Conservation (phyloP, 116 monocot genomes). For the Thalassia testudinum region DNA sequence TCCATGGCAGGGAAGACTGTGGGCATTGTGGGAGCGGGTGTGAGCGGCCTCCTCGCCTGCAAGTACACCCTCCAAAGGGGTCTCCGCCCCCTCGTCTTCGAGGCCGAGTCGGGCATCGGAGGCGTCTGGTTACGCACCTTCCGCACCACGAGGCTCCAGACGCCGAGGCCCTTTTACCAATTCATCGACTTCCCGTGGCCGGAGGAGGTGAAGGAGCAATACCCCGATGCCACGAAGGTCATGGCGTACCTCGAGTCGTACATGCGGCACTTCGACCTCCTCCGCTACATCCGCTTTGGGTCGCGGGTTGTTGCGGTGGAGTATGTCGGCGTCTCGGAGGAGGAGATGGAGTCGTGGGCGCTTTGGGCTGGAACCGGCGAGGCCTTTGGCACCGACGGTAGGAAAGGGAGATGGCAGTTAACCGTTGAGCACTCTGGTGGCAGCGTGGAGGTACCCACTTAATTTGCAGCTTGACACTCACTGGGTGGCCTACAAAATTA, state of each 20-base stretch:
- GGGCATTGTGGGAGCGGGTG: slow-evolving; percentile 43
- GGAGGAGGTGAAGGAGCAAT: slow-evolving; percentile 13
- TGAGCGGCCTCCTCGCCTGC: slow-evolving; percentile 58
- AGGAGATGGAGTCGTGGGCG: slow-evolving; percentile 42
- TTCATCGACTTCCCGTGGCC: slow-evolving; percentile 80
- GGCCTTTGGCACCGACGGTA: slow-evolving; percentile 1
- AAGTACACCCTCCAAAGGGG: slow-evolving; percentile 43
- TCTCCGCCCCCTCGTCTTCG: slow-evolving; percentile 42
- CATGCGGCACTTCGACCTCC: slow-evolving; percentile 30
- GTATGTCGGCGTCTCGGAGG: slow-evolving; percentile 35
- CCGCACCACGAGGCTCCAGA: slow-evolving; percentile 47
- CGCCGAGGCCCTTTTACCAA: slow-evolving; percentile 16
- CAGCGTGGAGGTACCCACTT: not conserved
- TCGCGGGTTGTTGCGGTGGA: slow-evolving; percentile 30
- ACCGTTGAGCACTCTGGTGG: not conserved
- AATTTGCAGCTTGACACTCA: too few relatives aligned
- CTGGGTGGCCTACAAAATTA: too few relatives aligned
- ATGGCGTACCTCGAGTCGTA: slow-evolving; percentile 39
- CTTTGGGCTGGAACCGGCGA: slow-evolving; percentile 27
- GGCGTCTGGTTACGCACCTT: slow-evolving; percentile 53
- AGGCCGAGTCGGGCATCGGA: slow-evolving; percentile 29
- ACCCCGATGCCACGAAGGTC: slow-evolving; percentile 28
- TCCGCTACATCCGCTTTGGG: slow-evolving; percentile 23
- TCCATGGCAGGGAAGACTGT: slow-evolving; percentile 13
- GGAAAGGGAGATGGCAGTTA: slow-evolving; percentile 6